Conservation (phyloP, 805 yeast genomes). For the Priceomyces medius region DNA sequence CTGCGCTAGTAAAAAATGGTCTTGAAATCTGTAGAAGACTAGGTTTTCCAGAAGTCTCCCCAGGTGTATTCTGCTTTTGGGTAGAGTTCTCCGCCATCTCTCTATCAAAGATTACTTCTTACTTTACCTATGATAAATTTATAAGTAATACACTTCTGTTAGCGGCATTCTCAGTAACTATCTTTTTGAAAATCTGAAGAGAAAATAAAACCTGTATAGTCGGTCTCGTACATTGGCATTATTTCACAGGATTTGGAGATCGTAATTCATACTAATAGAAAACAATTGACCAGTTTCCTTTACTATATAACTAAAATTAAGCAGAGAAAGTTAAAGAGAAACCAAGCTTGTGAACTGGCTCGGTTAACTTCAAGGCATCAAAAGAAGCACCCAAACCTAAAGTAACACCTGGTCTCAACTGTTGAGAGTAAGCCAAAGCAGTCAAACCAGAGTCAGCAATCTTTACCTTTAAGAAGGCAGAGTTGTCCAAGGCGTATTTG, state of each 20-base stretch:
- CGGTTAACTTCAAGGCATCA: conserved; percentile 92
- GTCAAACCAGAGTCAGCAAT: conserved; percentile 94
- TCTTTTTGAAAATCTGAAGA: neutral
- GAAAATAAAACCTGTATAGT: neutral
- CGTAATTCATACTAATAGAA: conserved; percentile 1
- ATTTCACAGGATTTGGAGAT: neutral
- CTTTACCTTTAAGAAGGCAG: conserved; percentile 94
- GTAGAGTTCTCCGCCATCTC: neutral
- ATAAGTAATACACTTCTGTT: no score
- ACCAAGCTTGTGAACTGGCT: conserved; percentile 98
- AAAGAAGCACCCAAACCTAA: conserved; percentile 96
- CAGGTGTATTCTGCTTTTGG: neutral
- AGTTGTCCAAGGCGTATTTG: conserved; percentile 83
- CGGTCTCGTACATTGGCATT: neutral
- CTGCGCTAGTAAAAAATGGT: conserved; percentile 58
- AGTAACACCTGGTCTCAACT: conserved; percentile 92
- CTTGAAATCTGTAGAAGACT: conserved; percentile 47
- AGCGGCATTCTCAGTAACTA: neutral
- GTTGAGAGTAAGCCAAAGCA: conserved; percentile 91
- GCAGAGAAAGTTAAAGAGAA: conserved; percentile 91
- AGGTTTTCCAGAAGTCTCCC: conserved; percentile 8
- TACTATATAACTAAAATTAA: conserved; percentile 34
- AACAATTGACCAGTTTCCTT: neutral
- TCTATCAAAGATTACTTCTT: neutral
- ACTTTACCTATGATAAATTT: neutral